Evolutionary conservation across 768 basidiomycete species (phyloP).

Genomic region (Tricholoma furcatifolium): DNA sequence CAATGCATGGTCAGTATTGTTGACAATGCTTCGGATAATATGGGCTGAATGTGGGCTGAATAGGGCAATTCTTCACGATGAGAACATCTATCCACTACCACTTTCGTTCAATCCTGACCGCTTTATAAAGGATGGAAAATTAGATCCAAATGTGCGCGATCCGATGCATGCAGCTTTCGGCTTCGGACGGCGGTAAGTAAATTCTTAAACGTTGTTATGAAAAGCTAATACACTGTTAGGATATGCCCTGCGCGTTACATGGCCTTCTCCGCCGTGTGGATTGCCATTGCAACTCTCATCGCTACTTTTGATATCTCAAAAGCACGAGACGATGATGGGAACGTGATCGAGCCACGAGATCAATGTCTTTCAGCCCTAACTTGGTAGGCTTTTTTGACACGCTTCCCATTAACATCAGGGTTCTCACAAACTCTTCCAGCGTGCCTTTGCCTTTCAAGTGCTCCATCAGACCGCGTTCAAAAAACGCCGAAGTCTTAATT

Average conservation of each 20-base stretch:
- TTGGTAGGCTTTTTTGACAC: conserved; percentile 11
- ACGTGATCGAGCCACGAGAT: conserved; percentile 14
- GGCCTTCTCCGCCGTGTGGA: conserved; percentile 28
- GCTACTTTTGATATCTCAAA: conserved; percentile 27
- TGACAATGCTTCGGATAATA: not conserved
- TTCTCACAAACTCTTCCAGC: conserved; percentile 1
- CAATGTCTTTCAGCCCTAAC: conserved; percentile 7
- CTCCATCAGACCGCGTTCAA: too few relatives aligned
- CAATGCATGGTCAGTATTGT: conserved; percentile 26
- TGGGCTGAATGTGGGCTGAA: too few relatives aligned
- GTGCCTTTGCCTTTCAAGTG: too few relatives aligned
- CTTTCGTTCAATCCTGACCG: conserved; percentile 31
- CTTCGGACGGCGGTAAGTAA: conserved; percentile 18
- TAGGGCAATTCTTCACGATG: conserved; percentile 35
- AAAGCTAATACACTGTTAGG: not conserved
- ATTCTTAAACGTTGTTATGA: not conserved
- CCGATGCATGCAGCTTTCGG: conserved; percentile 14
- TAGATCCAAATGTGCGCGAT: conserved; percentile 17
- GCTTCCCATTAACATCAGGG: not conserved
- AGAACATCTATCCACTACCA: conserved; percentile 30
- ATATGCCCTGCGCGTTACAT: conserved; percentile 35
- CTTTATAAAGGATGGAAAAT: conserved; percentile 19
- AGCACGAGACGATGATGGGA: conserved; percentile 16
- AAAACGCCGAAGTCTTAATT: conserved; percentile 4
- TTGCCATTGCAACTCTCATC: conserved; percentile 27